Evolutionary conservation across 805 yeast species (phyloP).

Genomic region (Lipomyces mesembrius): DNA sequence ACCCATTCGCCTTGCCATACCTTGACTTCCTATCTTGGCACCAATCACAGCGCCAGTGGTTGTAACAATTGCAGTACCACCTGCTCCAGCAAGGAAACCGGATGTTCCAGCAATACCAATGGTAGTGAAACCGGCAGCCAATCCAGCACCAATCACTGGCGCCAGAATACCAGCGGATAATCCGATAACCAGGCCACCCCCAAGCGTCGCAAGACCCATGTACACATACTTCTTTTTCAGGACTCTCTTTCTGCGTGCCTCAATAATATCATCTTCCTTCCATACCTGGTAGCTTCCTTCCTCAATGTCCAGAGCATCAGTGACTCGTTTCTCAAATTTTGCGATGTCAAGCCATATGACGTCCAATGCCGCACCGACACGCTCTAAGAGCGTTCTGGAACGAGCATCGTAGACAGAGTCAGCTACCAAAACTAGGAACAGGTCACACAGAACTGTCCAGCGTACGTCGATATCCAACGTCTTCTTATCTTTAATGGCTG

Average conservation of each 20-base stretch:
- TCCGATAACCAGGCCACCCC: slow-evolving; percentile 94
- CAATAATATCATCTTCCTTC: slow-evolving; percentile 67
- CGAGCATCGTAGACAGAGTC: slow-evolving; percentile 90
- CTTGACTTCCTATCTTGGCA: slow-evolving; percentile 81
- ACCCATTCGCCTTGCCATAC: slow-evolving; percentile 86
- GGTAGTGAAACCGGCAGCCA: slow-evolving; percentile 95
- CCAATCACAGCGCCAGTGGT: slow-evolving; percentile 91
- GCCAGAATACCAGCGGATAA: slow-evolving; percentile 93
- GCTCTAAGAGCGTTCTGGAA: slow-evolving; percentile 75
- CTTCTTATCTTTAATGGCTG: slow-evolving; percentile 37
- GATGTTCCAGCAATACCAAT: slow-evolving; percentile 93
- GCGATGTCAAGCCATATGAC: slow-evolving; percentile 69
- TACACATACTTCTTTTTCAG: slow-evolving; percentile 73
- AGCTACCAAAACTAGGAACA: slow-evolving; percentile 76
- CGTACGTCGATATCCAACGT: slow-evolving; percentile 70
- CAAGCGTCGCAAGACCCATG: slow-evolving; percentile 93
- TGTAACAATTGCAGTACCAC: slow-evolving; percentile 93
- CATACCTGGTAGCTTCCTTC: slow-evolving; percentile 78
- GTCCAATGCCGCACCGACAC: slow-evolving; percentile 66
- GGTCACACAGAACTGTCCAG: slow-evolving; percentile 93
- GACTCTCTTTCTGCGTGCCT: slow-evolving; percentile 68
- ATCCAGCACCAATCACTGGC: slow-evolving; percentile 97
- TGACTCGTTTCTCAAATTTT: slow-evolving; percentile 88
- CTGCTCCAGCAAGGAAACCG: slow-evolving; percentile 92
- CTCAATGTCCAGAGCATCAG: slow-evolving; percentile 88